Evolutionary conservation across 805 yeast genomes (phyloP), one percentile per base, ranked within the genome.

Genomic region (Ogataea salicorniae): DNA sequence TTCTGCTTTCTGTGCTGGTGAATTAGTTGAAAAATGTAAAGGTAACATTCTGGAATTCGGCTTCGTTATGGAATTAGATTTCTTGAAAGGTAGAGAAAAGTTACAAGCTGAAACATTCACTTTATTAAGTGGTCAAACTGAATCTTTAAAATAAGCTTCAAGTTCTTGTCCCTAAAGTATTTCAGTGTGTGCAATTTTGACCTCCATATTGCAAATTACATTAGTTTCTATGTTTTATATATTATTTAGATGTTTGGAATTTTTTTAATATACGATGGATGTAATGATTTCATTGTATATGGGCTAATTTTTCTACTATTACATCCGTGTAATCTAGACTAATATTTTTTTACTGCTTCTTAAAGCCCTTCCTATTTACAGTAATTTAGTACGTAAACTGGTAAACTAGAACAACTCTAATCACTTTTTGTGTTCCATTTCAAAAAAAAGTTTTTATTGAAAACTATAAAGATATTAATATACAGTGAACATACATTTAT

Each of bases 31-130:
- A 56, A 71, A 77, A 66, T 75, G 83, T 51, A 81, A 83, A 47
- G 96, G 84, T 51, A 77, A 83, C 50, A 77, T 91, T 46, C 65
- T 84, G 45, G 96, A 90, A 70, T 94, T 81, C 67, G 72, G 84
- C 54, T 94, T 94, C 63, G 88, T 94, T 41, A 81, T 94, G 87
- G 99, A 94, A 72, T 81, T 94, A 61, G 92, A 88, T 62, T 94
- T 92, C 80, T 80, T 94, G 66, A 84, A 90, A 64, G 99, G 99
- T 56, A 83, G 96, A 70, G 91, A 86, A 48, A 85, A 80, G 72
- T 81, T 94, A 59, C 77, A 74, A 48, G 89, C 94, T 39, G 95
- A 92, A 33, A 85, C 86, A n/a, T 91, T 80, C 75, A 94, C 99
- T 39, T 77, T 94, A 55, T 75, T 94, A 58, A 81, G 82, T 47